Percentiles rank a stretch among this genome's conserved stretches.
Evolutionary conservation across 768 basidiomycete genomes (phyloP).

Genomic region (Serendipita sp.): DNA sequence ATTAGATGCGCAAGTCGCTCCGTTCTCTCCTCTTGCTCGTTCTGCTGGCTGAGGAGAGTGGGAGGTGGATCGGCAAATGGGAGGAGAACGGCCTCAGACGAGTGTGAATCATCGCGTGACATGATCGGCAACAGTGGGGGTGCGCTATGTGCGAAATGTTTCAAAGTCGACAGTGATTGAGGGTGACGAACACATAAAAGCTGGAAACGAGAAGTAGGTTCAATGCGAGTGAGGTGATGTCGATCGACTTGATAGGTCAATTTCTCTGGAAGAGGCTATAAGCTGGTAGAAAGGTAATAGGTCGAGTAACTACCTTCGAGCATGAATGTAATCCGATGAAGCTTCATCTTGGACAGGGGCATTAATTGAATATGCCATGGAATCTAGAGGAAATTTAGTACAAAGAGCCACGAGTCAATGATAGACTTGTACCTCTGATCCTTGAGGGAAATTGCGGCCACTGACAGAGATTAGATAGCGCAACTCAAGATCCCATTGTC

Average conservation of each 20-base stretch:
- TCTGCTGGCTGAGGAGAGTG: neutral
- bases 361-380: constrained; percentile 66
- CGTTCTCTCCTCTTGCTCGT: constrained; percentile 4
- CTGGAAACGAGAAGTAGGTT: constrained; percentile 40
- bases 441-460: constrained; percentile 65
- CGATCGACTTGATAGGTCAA: too few relatives aligned
- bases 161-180: constrained; percentile 46
- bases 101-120: constrained; percentile 27
- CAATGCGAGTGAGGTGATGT: constrained; percentile 49
- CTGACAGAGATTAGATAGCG: constrained; percentile 63
- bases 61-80: neutral
- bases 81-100: constrained; percentile 29
- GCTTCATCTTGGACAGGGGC: constrained; percentile 69
- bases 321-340: constrained; percentile 52
- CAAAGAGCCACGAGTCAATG: constrained; percentile 68
- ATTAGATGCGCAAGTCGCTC: constrained; percentile 21
- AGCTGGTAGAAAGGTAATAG: constrained; percentile 1
- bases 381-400: constrained; percentile 24
- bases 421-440: constrained; percentile 54
- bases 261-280: constrained; percentile 35
- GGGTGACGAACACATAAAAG: constrained; percentile 46
- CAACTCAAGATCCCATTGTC: constrained; percentile 81
- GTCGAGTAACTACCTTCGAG: constrained; percentile 53
- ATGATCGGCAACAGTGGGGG: constrained; percentile 12
- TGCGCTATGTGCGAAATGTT: constrained; percentile 25